Conservation (phyloP, 805 yeast species). For the Nakazawaea peltata region DNA sequence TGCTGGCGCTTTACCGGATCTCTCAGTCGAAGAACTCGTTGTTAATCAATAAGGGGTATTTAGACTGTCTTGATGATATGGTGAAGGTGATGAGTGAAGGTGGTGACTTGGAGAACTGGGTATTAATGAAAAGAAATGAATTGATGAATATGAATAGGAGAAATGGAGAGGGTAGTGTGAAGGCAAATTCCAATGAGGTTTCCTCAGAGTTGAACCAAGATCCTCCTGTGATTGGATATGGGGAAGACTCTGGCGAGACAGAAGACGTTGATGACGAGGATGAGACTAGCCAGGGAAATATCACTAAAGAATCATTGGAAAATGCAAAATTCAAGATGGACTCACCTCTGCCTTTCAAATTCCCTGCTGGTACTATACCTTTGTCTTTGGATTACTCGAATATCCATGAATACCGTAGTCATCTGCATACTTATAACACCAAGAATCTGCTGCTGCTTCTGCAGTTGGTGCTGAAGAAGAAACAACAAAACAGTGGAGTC, state of each 20-base stretch:
- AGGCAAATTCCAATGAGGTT: background rate
- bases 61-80: slow-evolving; percentile 54
- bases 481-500: no score
- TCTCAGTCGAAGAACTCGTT: slow-evolving; percentile 45
- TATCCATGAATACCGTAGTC: no score
- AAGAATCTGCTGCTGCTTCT: no score
- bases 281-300: background rate
- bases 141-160: slow-evolving; percentile 13
- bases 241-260: slow-evolving; percentile 18
- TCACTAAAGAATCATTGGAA: no score
- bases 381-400: slow-evolving; percentile 15
- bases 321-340: no score
- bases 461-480: no score
- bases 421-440: no score
- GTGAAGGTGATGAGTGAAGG: slow-evolving; percentile 29
- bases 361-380: slow-evolving; percentile 18
- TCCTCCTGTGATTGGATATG: no score
- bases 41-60: slow-evolving; percentile 47
- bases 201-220: no score
- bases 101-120: slow-evolving; percentile 48
- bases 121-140: slow-evolving; percentile 37
- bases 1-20: slow-evolving; percentile 56
- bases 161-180: slow-evolving; percentile 26
- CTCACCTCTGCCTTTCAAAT: no score
- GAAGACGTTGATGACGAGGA: slow-evolving; percentile 1